These are phyloP conservation scores for Moelleriella libera DNA, from an alignment of 2,329 filamentous ascomycete species.

Conservation along the genomic window DNA sequence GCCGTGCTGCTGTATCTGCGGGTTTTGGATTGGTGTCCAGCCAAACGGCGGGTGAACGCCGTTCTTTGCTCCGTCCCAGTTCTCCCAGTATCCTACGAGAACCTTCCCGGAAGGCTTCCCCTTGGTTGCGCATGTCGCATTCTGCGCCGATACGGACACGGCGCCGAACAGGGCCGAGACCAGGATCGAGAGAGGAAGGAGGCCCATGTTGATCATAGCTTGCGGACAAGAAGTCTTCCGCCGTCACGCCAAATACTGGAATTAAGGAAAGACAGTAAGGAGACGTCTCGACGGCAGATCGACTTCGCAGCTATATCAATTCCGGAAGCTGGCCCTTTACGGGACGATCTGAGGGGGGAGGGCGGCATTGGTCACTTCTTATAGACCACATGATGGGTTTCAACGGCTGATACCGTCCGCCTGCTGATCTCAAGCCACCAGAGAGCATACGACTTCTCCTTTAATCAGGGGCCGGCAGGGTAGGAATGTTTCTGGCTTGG, in stretches of 20 bases:
- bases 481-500: no score
- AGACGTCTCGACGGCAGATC: neutral
- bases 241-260: no score
- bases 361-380: no score
- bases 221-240: no score
- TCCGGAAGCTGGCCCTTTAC: no score
- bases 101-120: slow-evolving; percentile 18
- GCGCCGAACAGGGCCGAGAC: neutral
- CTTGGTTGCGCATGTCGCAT: slow-evolving; percentile 15
- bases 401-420: no score
- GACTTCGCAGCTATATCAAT: no score
- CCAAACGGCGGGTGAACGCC: slow-evolving; percentile 18
- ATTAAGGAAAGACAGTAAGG: neutral
- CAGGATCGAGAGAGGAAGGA: neutral
- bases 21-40: slow-evolving; percentile 17
- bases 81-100: slow-evolving; percentile 21
- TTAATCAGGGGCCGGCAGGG: no score
- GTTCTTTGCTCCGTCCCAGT: slow-evolving; percentile 19
- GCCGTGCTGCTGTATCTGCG: slow-evolving; percentile 14
- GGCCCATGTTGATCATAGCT: neutral
- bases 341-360: no score
- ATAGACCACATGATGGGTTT: no score
- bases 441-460: no score
- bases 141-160: slow-evolving; percentile 6
- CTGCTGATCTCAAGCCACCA: no score